phyloP scores from a whole-genome alignment of 106 monocot genomes.

The Posidonia australis region DNA sequence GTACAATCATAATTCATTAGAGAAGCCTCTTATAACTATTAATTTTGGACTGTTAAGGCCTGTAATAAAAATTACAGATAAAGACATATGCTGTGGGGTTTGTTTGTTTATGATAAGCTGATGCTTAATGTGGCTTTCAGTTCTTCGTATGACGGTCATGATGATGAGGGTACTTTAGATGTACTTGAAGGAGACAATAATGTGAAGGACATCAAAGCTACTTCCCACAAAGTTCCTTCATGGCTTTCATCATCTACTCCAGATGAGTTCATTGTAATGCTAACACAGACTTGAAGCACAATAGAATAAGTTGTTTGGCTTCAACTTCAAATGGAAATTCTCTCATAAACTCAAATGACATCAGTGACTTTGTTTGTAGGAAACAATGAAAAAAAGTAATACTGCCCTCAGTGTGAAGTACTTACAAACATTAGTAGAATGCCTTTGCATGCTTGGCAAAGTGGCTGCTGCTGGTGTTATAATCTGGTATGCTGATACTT shows the following conservation, averaged over 20 bases:
- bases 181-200: slow-evolving; percentile 35
- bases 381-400: slow-evolving; percentile 83
- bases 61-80: no score
- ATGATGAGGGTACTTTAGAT: slow-evolving; percentile 69
- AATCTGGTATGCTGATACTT: slow-evolving; percentile 51
- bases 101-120: neutral
- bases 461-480: slow-evolving; percentile 98
- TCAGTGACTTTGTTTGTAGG: slow-evolving; percentile 32
- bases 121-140: slow-evolving; percentile 27
- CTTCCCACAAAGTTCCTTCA: slow-evolving; percentile 49
- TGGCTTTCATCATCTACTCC: slow-evolving; percentile 87
- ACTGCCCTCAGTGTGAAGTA: slow-evolving; percentile 57
- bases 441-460: slow-evolving; percentile 97
- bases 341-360: neutral
- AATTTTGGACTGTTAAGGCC: no score
- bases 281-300: neutral
- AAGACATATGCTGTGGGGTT: no score
- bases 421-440: slow-evolving; percentile 81
- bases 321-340: neutral
- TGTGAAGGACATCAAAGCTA: slow-evolving; percentile 40
- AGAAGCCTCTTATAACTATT: no score
- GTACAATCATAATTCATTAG: no score
- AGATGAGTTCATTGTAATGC: slow-evolving; percentile 91
- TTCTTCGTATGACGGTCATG: slow-evolving; percentile 87
- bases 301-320: neutral